Evolutionary conservation across 441 rosid genomes (phyloP).

Genomic region (Syzygium malaccense): DNA sequence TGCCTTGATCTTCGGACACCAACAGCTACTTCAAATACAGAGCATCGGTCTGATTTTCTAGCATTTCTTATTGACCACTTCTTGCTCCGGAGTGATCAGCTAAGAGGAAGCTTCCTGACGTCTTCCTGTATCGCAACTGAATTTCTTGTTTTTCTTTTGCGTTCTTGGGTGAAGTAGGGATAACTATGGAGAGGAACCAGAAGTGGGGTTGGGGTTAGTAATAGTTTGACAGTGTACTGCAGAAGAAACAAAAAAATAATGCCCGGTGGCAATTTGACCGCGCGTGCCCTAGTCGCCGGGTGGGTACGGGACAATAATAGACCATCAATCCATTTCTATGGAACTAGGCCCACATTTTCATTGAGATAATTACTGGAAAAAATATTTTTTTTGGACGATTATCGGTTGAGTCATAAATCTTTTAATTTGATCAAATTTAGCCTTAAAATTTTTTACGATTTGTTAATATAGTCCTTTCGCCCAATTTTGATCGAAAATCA

Average conservation of each 20-base stretch:
- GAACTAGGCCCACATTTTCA: background rate
- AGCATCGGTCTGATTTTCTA: background rate
- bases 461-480: fast-evolving
- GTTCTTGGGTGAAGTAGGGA: background rate
- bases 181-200: background rate
- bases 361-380: background rate
- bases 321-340: background rate
- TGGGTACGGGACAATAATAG: background rate
- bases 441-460: fast-evolving
- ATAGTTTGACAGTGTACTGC: background rate
- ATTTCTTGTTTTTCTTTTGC: background rate
- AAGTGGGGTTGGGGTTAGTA: background rate
- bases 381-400: fast-evolving
- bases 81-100: background rate
- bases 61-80: background rate
- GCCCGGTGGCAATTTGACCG: background rate
- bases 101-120: background rate
- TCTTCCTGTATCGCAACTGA: background rate
- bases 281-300: background rate
- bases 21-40: too few relatives aligned
- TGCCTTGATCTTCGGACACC: background rate
- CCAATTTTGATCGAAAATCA: fast-evolving
- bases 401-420: fast-evolving
- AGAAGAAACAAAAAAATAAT: background rate
- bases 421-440: background rate